Base-by-base conservation (phyloP, 805 yeast species). In the Starmerella bombi region DNA sequence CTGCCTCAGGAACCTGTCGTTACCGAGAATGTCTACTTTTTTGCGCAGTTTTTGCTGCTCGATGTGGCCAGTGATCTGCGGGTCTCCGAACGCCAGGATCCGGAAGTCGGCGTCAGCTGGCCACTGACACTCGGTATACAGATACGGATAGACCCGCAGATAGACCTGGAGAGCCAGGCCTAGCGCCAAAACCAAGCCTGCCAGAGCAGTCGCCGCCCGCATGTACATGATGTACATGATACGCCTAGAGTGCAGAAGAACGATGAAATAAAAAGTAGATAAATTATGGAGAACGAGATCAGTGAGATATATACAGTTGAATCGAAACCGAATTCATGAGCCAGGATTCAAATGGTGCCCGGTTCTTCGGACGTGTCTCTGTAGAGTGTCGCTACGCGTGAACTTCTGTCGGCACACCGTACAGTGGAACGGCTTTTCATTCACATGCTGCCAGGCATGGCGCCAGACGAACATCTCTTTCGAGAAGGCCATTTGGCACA, bases 71-170 rank as follows among this genome's bases (percentile, higher is more conserved):
- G 88, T 81, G 59, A 91, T 86, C 63, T 91, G 98, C 0, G 98
- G 98, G 55, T 91, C 98, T 5, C 97, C 98, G 59, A 85, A 77
- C 5, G 94, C 80, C 48, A 86, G 59, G 60, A 91, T 60, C 46
- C 73, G 74, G 15, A 27, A 20, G 50, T 71, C 75, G 9, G 55
- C 46, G 15, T 32, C 38, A 1, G 36, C 25, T 9, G 42, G 40
- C 50, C 51, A 53, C 4, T 23, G 8, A 40, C 59, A 54, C 23
- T 45, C 44, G 22, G 65, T 56, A 6, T 34, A 23, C 4, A 66
- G 47, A 2, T 34, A 29, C 16, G 59, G 62, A 55, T 82, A 85
- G 22, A 83, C 74, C 61, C 75, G 80, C 7, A 82, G 72, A 56
- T 80, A 80, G 1, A 70, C 37, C 52, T 83, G 81, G 36, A 77